Base-by-base conservation (phyloP, 768 basidiomycete species). In the Hemileccinum rubropunctum region DNA sequence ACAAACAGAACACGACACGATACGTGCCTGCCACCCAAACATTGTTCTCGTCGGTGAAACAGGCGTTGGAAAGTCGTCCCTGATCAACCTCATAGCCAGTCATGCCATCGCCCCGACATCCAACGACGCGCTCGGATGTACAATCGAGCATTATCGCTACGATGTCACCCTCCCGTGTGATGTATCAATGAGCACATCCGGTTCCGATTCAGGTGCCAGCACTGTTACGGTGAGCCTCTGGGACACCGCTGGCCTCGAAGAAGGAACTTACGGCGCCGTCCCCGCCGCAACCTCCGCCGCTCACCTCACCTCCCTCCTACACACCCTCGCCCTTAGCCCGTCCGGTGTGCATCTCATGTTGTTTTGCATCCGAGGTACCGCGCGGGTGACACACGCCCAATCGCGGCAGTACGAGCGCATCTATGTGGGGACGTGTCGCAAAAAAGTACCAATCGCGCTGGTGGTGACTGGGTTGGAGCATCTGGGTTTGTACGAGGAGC, bases 211-310 rank as follows among this genome's bases (percentile, higher is more conserved):
- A 4, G 27, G 27, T 28, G 27, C 27, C 27, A 5, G 27, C 27
- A 4, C 17, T n/a, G n/a, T n/a, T n/a, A 42, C 15, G 3, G 33
- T 44, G 4, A 21, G 23, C 32, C 27, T 53, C 13, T 53, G 38
- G 42, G 52, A 50, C 27, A 50, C 48, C 2, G 38, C 38, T 5
- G 52, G 52, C 12, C 21, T 52, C 11, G 33, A 40, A 32, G 52
- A 53, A 39, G 38, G 52, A 9, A 40, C 37, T 3, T 21, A 21
- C 2, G 48, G 48, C 9, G 32, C 48, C 13, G 38, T 34, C 11
- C 42, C 42, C 18, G 42, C 47, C 5, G 15, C 15, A 15, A 28
- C 27, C 11, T 33, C 42, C 17, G 15, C 13, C 1, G 23, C 18
- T 3, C 20, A 28, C 15, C 48, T 52, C 37, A 34, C 30, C 3